Evolutionary conservation across 163 green algal genomes (phyloP), one percentile per base, ranked within the genome.

Genomic region (Scenedesmus sp.): DNA sequence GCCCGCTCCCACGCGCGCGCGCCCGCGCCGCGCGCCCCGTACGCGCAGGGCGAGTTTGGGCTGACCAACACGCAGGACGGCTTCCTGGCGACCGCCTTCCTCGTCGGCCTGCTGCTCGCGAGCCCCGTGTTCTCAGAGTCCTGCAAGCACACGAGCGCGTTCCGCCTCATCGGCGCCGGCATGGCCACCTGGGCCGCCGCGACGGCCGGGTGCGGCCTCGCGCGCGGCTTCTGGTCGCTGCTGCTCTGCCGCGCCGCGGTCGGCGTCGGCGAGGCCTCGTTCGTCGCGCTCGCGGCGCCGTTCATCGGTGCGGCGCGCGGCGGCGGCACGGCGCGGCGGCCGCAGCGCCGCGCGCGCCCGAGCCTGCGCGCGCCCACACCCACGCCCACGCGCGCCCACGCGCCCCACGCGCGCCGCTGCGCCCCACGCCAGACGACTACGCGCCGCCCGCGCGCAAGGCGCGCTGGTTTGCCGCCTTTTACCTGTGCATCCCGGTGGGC

Each of bases 261-360:
- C 20, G 96, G 96, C 6, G 91, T 98, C 18, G 96, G 96, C 0
- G 96, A 99, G 89, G 96, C 96, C 0, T 96, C 90, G 0, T 98
- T 99, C 73, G 90, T 99, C 4, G 88, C 92, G 0, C 85, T 99
- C 18, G 50, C 50, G 22, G 10, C 50, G 10, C 50, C 50, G 15
- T 58, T 58, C 50, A 58, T 58, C 18, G 50, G 45, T 54, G 45
- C 15, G 45, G 15, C 15, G 45, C 45, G 45, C 15, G 15, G 18
- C 45, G 18, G 45, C 45, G 45, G 45, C 15, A 14, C 15, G 45
- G n/a, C n/a, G n/a, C n/a, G n/a, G n/a, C n/a, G n/a, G n/a, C n/a
- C n/a, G n/a, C n/a, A n/a, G n/a, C n/a, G n/a, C n/a, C n/a, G n/a
- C n/a, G n/a, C n/a, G n/a, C n/a, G n/a, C n/a, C n/a, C n/a, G n/a